Base-by-base conservation (phyloP, 257 asterid species). In the Nicotiana tabacum region DNA sequence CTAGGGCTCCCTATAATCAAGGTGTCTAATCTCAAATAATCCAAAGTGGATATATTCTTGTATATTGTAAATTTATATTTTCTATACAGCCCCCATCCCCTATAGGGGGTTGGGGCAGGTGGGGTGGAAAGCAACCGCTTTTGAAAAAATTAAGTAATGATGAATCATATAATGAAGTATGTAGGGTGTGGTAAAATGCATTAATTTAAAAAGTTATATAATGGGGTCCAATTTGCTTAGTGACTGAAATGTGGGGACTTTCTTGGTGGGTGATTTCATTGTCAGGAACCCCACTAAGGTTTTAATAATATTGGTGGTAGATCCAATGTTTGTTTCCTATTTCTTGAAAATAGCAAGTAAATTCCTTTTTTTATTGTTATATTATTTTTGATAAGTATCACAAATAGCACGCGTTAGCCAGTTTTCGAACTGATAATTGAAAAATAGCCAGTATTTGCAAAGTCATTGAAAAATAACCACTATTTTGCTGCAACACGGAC, bases 151-250 rank as follows among this genome's bases (percentile, higher is more conserved):
- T 46, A 72, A 72, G 60, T 72, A 72, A 72, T 46, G 79, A 72
- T 46, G 61, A 46, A 72, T 43, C 43, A 72, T 72, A 46, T 46
- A 72, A 13, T 72, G 60, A 72, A 46, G 60, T 7, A 46, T 2
- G 61, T 24, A 46, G 79, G 78, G 60, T 12, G 21, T 24, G 24
- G 79, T 12, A 46, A 46, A 46, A 72, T 46, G 79, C 37, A 72
- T 70, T 70, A 24, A 72, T 58, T 46, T 72, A 46, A 17, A 57
- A 57, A 17, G 60, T 17, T 57, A 17, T 46, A 6, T 72, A 48
- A 46, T 72, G 79, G 61, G 61, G 79, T 46, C 39, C 79, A 24
- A 72, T 24, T 72, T 53, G 61, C 79, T 46, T 72, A 72, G 61
- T 72, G 39, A 72, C 2, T 48, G 61, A 46, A 24, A 72, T 72